phyloP scores from a whole-genome alignment of 345 rosid species.

The Acer yangbiense region DNA sequence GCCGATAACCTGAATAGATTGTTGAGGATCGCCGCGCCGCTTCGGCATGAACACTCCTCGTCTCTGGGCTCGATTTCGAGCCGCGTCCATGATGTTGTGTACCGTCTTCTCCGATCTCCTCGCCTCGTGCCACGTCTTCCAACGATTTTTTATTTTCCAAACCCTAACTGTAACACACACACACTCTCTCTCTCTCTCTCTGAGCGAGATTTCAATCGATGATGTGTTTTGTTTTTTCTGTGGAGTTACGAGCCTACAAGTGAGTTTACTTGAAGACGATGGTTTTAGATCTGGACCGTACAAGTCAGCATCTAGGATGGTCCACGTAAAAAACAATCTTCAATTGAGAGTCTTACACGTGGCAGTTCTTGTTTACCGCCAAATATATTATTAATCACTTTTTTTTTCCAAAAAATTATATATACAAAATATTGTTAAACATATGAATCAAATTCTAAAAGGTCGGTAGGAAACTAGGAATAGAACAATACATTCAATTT shows the following conservation, averaged over 20 bases:
- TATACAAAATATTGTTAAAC: too few species aligned
- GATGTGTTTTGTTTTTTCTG: neutral
- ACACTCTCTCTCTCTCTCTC: too few species aligned
- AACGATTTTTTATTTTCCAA: neutral
- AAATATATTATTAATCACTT: too few species aligned
- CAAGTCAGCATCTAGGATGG: neutral
- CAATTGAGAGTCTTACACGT: neutral
- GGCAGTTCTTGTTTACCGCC: neutral
- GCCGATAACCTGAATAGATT: conserved; percentile 78
- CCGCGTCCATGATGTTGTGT: conserved; percentile 99
- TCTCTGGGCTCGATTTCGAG: conserved; percentile 94
- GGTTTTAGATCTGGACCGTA: conserved; percentile 5
- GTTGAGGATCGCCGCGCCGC: conserved; percentile 95
- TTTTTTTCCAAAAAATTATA: too few species aligned
- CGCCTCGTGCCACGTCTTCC: conserved; percentile 98
- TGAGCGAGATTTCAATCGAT: neutral
- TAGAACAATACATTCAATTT: too few species aligned
- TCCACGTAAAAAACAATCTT: neutral
- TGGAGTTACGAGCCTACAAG: neutral
- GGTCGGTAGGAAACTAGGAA: too few species aligned
- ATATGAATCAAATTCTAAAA: too few species aligned
- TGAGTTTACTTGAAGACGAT: neutral
- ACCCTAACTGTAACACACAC: conserved; percentile 12
- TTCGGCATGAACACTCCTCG: conserved; percentile 85
- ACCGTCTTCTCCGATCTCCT: conserved; percentile 97